phyloP scores from a whole-genome alignment of 805 yeast species.

The Candida tammaniensis region DNA sequence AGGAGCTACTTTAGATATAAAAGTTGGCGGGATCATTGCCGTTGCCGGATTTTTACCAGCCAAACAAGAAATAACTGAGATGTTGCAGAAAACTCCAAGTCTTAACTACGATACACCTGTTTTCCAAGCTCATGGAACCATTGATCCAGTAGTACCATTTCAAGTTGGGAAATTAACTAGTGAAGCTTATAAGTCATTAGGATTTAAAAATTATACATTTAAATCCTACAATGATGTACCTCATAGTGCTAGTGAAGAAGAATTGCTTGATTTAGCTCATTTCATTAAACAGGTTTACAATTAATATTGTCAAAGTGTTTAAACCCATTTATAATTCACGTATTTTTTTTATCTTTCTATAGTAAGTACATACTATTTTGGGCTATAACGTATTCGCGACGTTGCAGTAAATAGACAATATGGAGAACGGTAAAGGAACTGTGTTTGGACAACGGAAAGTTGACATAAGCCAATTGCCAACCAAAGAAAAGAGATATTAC shows the following conservation, averaged over 20 bases:
- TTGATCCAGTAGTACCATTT: constrained; percentile 61
- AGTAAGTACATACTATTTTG: not conserved
- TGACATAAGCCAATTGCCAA: constrained; percentile 8
- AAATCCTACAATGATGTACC: constrained; percentile 59
- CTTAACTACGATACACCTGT: constrained; percentile 65
- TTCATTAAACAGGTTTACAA: constrained; percentile 26
- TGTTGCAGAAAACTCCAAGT: constrained; percentile 13
- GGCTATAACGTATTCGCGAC: too few species aligned
- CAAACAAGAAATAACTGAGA: constrained; percentile 12
- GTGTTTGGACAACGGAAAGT: not conserved
- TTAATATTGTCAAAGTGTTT: constrained; percentile 1
- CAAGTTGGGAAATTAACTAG: constrained; percentile 37
- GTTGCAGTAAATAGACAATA: not conserved
- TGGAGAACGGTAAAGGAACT: constrained; percentile 24
- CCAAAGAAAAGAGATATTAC: constrained; percentile 14
- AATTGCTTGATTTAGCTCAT: constrained; percentile 50
- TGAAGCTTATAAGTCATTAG: constrained; percentile 48
- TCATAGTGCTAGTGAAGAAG: constrained; percentile 69
- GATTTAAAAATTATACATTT: constrained; percentile 38
- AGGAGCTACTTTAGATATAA: constrained; percentile 49
- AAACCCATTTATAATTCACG: not conserved
- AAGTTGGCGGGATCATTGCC: constrained; percentile 75
- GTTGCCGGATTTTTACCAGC: constrained; percentile 73
- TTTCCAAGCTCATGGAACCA: constrained; percentile 85
- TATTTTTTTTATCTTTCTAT: not conserved